These are phyloP conservation scores for Boletus pseudopeckii DNA, from an alignment of 768 basidiomycete species.

Conservation along the genomic window DNA sequence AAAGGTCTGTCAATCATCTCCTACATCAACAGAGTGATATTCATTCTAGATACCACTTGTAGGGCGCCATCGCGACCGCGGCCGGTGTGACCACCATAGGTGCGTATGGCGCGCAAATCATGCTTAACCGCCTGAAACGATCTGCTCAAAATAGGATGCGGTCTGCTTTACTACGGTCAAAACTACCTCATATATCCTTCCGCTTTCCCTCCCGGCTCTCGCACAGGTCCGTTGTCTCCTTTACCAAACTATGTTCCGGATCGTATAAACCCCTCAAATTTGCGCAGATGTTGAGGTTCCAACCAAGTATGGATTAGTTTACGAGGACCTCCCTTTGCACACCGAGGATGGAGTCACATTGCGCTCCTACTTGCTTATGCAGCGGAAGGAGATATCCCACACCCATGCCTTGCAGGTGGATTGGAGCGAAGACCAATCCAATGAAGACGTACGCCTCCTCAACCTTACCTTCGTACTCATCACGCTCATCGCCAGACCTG, in stretches of 20 bases:
- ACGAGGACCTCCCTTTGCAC: constrained; percentile 67
- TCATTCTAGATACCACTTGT: background rate
- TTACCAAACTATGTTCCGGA: background rate
- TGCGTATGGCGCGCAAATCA: constrained; percentile 22
- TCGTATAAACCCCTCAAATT: constrained; percentile 2
- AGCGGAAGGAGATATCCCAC: constrained; percentile 46
- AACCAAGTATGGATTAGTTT: constrained; percentile 64
- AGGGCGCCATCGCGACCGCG: constrained; percentile 56
- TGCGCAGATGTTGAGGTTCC: constrained; percentile 67
- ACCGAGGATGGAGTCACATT: constrained; percentile 73
- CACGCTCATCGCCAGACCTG: background rate
- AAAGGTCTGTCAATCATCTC: constrained; percentile 31
- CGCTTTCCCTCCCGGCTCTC: constrained; percentile 74
- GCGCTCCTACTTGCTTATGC: constrained; percentile 73
- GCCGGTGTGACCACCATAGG: constrained; percentile 57
- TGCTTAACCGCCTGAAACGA: background rate
- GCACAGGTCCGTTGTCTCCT: constrained; percentile 53
- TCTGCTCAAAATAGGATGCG: constrained; percentile 45
- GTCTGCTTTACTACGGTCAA: constrained; percentile 83
- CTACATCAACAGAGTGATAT: background rate
- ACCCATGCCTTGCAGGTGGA: constrained; percentile 34
- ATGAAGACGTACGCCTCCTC: constrained; percentile 53
- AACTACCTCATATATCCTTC: constrained; percentile 90
- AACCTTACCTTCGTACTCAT: background rate
- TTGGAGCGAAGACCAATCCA: constrained; percentile 38